These are phyloP conservation scores for Lepidium sativum DNA, from an alignment of 345 rosid genomes.

Conservation along the genomic window DNA sequence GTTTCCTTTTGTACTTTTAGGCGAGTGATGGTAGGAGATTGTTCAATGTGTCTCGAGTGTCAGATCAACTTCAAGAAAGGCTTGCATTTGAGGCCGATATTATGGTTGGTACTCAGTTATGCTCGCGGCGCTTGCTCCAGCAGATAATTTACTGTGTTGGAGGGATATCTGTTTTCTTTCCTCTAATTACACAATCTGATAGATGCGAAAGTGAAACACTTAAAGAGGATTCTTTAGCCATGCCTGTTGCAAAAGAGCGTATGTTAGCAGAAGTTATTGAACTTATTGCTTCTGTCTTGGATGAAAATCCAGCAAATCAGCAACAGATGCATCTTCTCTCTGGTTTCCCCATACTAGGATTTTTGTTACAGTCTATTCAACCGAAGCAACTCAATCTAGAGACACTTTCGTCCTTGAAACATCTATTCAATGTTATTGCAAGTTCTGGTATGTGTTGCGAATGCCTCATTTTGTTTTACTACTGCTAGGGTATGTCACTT, in stretches of 20 bases:
- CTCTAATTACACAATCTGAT: conserved; percentile 78
- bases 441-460: conserved; percentile 57
- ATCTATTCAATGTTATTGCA: conserved; percentile 62
- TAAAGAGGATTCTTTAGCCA: conserved; percentile 40
- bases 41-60: conserved; percentile 70
- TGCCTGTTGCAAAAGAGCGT: conserved; percentile 66
- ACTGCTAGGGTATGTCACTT: conserved; percentile 1
- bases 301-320: conserved; percentile 86
- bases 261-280: conserved; percentile 88
- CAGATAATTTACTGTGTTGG: conserved; percentile 94
- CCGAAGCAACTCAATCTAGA: conserved; percentile 86
- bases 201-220: conserved; percentile 59
- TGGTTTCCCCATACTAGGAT: conserved; percentile 84
- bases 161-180: conserved; percentile 94
- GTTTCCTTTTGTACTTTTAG: conserved; percentile 39
- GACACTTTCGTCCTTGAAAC: conserved; percentile 84
- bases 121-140: conserved; percentile 86
- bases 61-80: conserved; percentile 55
- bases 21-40: conserved; percentile 81
- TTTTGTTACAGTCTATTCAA: conserved; percentile 80
- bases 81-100: conserved; percentile 73
- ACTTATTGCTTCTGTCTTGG: conserved; percentile 87
- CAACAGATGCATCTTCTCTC: conserved; percentile 93
- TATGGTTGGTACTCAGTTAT: conserved; percentile 73
- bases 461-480: background rate